These are phyloP conservation scores for Cryptosporidium parvum DNA, from an alignment of 169 alveolate genomes.

Conservation along the genomic window DNA sequence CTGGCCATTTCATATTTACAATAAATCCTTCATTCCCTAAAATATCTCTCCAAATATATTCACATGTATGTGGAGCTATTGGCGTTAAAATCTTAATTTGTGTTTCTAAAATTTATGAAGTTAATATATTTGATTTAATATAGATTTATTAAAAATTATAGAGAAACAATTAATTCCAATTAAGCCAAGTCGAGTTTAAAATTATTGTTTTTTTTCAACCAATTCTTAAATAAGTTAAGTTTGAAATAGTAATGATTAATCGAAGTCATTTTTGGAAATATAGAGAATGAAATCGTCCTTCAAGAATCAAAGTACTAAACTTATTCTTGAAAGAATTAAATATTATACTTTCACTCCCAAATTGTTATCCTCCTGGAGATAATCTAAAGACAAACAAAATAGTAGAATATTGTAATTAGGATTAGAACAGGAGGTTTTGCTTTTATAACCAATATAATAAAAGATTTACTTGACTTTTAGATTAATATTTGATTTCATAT, in stretches of 20 bases:
- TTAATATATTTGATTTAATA: not conserved
- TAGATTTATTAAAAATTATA: not conserved
- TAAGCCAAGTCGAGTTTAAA: not conserved
- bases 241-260: not conserved
- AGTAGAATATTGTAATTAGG: constrained; percentile 10
- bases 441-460: not conserved
- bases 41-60: constrained; percentile 89
- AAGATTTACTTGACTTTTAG: not conserved
- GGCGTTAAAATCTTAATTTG: constrained; percentile 87
- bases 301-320: not conserved
- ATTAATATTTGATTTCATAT: too few relatives aligned
- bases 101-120: constrained; percentile 79
- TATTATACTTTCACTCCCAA: not conserved
- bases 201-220: not conserved
- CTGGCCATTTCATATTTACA: constrained; percentile 87
- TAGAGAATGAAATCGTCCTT: not conserved
- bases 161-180: not conserved
- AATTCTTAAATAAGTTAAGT: too few relatives aligned
- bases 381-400: constrained; percentile 34
- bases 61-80: constrained; percentile 92
- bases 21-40: constrained; percentile 82
- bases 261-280: not conserved
- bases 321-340: not conserved
- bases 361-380: constrained; percentile 70
- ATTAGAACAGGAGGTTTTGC: constrained; percentile 62